Evolutionary conservation across 345 rosid species (phyloP).

Genomic region (Arabidopsis thaliana): DNA sequence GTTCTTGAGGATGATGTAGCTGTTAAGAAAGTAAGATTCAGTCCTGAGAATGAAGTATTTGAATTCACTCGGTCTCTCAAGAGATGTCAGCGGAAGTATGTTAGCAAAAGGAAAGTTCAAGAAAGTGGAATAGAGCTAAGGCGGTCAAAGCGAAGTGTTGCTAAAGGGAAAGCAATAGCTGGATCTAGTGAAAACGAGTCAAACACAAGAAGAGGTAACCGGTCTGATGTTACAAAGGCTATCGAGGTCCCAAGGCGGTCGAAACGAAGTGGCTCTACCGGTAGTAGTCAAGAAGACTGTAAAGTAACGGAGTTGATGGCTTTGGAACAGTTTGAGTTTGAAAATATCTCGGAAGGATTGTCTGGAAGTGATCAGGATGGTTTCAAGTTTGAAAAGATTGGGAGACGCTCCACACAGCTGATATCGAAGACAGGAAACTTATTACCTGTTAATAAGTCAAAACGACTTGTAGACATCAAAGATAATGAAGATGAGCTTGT

Average conservation of each 20-base stretch:
- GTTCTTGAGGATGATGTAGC: not conserved
- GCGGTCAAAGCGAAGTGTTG: conserved; percentile 28
- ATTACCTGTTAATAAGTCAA: conserved; percentile 4
- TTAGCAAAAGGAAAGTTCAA: not conserved
- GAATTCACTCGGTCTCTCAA: conserved; percentile 51
- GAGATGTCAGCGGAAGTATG: conserved; percentile 28
- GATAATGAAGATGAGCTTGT: not conserved
- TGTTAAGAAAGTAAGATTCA: conserved; percentile 67
- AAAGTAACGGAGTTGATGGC: not conserved
- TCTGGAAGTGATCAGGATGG: not conserved
- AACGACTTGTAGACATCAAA: not conserved
- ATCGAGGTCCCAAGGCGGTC: not conserved
- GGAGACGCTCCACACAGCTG: conserved; percentile 8
- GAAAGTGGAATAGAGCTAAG: conserved; percentile 21
- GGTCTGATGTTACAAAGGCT: not conserved
- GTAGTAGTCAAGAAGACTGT: not conserved
- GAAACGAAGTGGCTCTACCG: conserved; percentile 8
- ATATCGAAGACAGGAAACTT: not conserved
- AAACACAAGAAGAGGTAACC: not conserved
- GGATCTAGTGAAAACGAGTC: not conserved
- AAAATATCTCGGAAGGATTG: not conserved
- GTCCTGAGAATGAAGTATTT: conserved; percentile 55
- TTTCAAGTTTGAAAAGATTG: not conserved
- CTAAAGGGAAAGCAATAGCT: conserved; percentile 13
- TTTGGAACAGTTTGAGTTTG: not conserved